phyloP scores from a whole-genome alignment of 257 asterid species.

The Cynanchum wilfordii region DNA sequence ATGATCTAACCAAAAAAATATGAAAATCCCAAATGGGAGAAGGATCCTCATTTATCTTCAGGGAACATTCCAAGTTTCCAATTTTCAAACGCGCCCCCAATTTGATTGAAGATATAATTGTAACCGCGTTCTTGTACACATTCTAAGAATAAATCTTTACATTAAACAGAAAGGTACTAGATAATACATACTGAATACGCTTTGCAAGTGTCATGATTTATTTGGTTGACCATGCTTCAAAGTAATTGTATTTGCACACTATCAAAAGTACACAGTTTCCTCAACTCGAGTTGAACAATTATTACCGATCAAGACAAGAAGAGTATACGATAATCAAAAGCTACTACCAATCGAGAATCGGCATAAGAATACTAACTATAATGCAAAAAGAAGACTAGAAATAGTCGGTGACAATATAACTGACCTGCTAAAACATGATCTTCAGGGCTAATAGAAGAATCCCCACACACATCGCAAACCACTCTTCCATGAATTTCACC shows the following conservation, averaged over 20 bases:
- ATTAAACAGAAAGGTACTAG: not conserved
- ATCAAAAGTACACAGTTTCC: not conserved
- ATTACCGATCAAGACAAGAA: not conserved
- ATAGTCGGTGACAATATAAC: not conserved
- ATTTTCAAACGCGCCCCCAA: not conserved
- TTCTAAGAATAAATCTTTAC: not conserved
- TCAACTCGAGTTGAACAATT: not conserved
- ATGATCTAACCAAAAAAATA: no score
- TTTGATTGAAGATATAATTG: not conserved
- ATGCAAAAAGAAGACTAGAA: not conserved
- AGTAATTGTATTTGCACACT: not conserved
- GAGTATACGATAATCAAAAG: not conserved
- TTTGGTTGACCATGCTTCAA: not conserved
- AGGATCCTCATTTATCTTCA: not conserved
- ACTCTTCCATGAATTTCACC: constrained; percentile 86
- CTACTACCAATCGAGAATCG: not conserved
- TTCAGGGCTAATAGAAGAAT: constrained; percentile 86
- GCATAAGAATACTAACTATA: not conserved
- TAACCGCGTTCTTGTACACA: not conserved
- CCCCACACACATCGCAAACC: constrained; percentile 89
- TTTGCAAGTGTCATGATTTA: not conserved
- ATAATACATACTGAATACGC: not conserved
- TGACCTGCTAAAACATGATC: constrained; percentile 67
- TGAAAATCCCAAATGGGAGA: no score
- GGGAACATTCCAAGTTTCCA: not conserved